Percentiles rank a stretch among this genome's conserved stretches.
phyloP scores from a whole-genome alignment of 75 land plant genomes.

The Ceratopteris richardii region DNA sequence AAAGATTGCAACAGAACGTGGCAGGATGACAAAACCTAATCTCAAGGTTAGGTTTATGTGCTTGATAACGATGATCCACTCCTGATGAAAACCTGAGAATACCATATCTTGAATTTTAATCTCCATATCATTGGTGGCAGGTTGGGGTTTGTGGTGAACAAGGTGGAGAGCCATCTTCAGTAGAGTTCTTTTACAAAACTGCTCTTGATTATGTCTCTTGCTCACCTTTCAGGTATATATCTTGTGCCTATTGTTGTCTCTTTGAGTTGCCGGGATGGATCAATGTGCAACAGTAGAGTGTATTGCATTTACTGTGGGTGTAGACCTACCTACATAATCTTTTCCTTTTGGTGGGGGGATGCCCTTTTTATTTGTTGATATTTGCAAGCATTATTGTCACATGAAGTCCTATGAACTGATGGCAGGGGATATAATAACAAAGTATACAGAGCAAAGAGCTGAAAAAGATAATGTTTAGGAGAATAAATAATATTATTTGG shows the following conservation, averaged over 20 bases:
- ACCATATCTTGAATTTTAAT: too few relatives aligned
- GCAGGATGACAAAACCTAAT: slow-evolving; percentile 62
- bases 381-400: neutral
- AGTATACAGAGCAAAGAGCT: too few relatives aligned
- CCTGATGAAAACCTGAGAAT: too few relatives aligned
- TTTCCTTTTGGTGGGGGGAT: neutral
- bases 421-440: too few relatives aligned
- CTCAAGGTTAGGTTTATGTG: slow-evolving; percentile 74
- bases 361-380: neutral
- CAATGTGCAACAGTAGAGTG: neutral
- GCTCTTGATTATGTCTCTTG: slow-evolving; percentile 98
- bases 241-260: neutral
- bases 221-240: slow-evolving; percentile 84
- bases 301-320: neutral
- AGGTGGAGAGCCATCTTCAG: slow-evolving; percentile 96
- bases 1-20: slow-evolving; percentile 77
- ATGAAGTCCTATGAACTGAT: too few relatives aligned
- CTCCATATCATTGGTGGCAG: slow-evolving; percentile 17
- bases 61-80: too few relatives aligned
- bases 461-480: too few relatives aligned
- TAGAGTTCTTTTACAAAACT: slow-evolving; percentile 77
- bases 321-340: neutral
- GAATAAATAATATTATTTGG: too few relatives aligned
- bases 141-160: slow-evolving; percentile 99
- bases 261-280: neutral